Evolutionary conservation across 1,284 basidiomycete species (phyloP).

Genomic region (Trametes versicolor): DNA sequence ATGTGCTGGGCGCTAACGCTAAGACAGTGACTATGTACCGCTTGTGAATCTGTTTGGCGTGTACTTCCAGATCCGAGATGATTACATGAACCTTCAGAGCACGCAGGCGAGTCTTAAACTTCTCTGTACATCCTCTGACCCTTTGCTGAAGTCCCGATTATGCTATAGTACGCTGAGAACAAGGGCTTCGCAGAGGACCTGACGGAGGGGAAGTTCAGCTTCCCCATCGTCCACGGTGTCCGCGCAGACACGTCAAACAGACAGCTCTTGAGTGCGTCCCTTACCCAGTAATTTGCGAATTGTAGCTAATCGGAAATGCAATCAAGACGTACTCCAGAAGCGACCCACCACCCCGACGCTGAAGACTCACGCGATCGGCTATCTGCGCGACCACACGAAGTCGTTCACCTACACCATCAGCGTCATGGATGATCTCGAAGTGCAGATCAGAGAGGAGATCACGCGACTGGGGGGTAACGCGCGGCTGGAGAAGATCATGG

Average conservation of each 20-base stretch:
- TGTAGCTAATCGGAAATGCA: background rate
- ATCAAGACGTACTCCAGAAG: conserved; percentile 87
- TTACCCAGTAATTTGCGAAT: too few species aligned
- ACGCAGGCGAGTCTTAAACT: conserved; percentile 61
- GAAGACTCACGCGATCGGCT: conserved; percentile 83
- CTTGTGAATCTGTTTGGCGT: conserved; percentile 95
- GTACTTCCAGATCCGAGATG: conserved; percentile 96
- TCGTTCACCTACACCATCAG: conserved; percentile 80
- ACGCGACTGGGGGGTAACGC: conserved; percentile 66
- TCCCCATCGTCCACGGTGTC: conserved; percentile 92
- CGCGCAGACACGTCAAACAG: conserved; percentile 78
- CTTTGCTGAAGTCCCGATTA: background rate
- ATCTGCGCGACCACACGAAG: conserved; percentile 75
- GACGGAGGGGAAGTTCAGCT: conserved; percentile 97
- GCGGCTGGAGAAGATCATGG: conserved; percentile 56
- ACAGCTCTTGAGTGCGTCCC: conserved; percentile 80
- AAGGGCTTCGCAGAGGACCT: conserved; percentile 97
- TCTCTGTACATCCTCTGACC: background rate
- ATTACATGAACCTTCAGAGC: conserved; percentile 96
- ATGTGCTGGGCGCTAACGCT: background rate
- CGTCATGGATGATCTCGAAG: conserved; percentile 67
- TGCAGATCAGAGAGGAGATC: conserved; percentile 65
- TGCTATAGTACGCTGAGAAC: conserved; percentile 81
- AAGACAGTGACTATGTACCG: conserved; percentile 84
- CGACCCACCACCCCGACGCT: conserved; percentile 82